Base-by-base conservation (phyloP, 768 basidiomycete species). In the Scleroderma citrinum region DNA sequence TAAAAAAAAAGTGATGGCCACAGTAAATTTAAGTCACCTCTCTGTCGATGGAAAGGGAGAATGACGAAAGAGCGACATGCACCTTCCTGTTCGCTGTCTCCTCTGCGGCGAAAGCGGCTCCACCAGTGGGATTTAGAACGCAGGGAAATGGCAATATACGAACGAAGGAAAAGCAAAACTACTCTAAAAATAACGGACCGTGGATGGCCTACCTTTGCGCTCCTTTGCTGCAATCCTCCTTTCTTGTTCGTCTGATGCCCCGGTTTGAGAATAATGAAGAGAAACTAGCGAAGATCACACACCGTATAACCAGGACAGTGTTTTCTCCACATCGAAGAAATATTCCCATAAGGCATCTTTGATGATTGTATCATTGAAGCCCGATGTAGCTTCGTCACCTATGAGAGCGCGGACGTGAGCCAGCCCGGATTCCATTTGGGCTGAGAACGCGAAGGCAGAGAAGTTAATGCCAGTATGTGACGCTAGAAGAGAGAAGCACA, bases 281-380 rank as follows among this genome's bases (percentile, higher is more conserved):
- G 12, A 20, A 36, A 13, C 23, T 19, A n/a, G 21, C 32, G 24
- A 7, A 29, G 35, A 13, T 3, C 37, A 71, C 84, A 55, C 52
- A 92, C 92, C 85, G 32, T 86, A 56, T 23, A 90, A 72, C 80
- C 82, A 90, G 29, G 79, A 70, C 10, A 95, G 68, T 16, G 87
- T 81, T 64, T 83, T 76, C 30, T 91, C 82, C 14, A 87, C 76
- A 60, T 95, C 83, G 58, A 95, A 97, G 65, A 87, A 88, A 59
- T 72, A 81, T 58, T 98, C 82, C 87, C 92, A 98, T 40, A 98
- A 71, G 0, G 78, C 74, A 53, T 91, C 86, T 60, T 77, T 80
- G 62, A 99, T 87, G 44, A 82, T 75, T 30, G 72, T 66, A 63
- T 95, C 89, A 37, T 85, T 74, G 39, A 95, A 68, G 7, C 82